A percentile compares a stretch with the other conserved stretches of the same genome.
These are phyloP conservation scores for Monosporascus sp. DNA, from an alignment of 2,329 filamentous ascomycete species.

Conservation along the genomic window DNA sequence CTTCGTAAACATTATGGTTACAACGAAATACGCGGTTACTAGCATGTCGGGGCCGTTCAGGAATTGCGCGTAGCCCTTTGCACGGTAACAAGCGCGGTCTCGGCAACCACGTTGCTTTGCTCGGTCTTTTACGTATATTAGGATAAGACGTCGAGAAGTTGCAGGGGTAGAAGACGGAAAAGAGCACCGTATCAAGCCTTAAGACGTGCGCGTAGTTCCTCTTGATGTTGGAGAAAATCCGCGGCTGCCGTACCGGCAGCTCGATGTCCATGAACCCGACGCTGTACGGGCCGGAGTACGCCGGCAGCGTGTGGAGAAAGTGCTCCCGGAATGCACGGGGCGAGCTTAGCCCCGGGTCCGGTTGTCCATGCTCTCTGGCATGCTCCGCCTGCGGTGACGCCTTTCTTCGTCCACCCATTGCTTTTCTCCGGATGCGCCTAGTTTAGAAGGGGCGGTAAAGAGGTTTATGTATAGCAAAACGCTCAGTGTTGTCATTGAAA, in stretches of 20 bases:
- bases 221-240: slow-evolving; percentile 36
- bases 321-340: slow-evolving; percentile 27
- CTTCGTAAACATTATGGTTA: slow-evolving; percentile 60
- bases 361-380: slow-evolving; percentile 4
- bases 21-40: slow-evolving; percentile 48
- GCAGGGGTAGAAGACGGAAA: slow-evolving; percentile 63
- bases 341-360: slow-evolving; percentile 8
- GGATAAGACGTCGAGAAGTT: slow-evolving; percentile 35
- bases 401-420: neutral
- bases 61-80: slow-evolving; percentile 60
- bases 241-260: slow-evolving; percentile 45
- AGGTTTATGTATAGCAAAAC: no score
- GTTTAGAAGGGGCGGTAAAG: no score
- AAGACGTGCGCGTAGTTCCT: slow-evolving; percentile 34
- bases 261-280: slow-evolving; percentile 67
- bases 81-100: slow-evolving; percentile 51
- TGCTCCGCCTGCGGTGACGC: slow-evolving; percentile 8
- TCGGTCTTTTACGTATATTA: slow-evolving; percentile 38
- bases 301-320: slow-evolving; percentile 47
- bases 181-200: slow-evolving; percentile 52
- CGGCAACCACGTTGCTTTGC: slow-evolving; percentile 58
- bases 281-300: slow-evolving; percentile 60
- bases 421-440: no score
- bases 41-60: slow-evolving; percentile 45
- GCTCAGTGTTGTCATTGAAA: no score